Evolutionary conservation across 2,329 filamentous ascomycete genomes (phyloP).

Genomic region (Talaromyces marneffei): DNA sequence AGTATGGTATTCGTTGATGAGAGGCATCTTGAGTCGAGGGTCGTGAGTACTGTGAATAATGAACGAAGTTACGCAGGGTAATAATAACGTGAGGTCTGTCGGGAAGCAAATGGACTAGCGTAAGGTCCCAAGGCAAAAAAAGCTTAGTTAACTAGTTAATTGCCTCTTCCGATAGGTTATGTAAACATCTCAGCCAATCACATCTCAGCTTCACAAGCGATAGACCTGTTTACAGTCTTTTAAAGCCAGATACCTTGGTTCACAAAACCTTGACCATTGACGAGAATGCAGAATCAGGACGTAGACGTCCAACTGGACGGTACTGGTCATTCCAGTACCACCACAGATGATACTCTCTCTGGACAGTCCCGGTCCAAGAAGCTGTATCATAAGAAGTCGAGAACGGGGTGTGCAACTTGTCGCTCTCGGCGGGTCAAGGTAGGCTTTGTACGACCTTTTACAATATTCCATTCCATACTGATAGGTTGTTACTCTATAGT

Average conservation of each 20-base stretch:
- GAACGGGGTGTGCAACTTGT: constrained; percentile 17
- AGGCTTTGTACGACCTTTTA: not conserved
- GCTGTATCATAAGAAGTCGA: constrained; percentile 13
- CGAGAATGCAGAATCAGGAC: not conserved
- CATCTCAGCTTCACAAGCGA: not conserved
- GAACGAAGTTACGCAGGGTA: not conserved
- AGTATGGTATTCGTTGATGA: constrained; percentile 66
- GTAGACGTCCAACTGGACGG: not conserved
- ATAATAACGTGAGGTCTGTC: not conserved
- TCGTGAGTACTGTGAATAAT: not conserved
- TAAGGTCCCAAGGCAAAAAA: not conserved
- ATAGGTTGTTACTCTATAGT: constrained; percentile 14
- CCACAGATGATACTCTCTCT: not conserved
- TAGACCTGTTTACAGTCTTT: not conserved
- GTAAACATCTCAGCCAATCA: not conserved
- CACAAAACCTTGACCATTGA: not conserved
- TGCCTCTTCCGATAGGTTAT: not conserved
- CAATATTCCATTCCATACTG: not conserved
- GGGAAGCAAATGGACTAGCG: not conserved
- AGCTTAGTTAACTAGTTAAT: no score
- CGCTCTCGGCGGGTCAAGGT: constrained; percentile 18
- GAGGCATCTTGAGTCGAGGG: constrained; percentile 49
- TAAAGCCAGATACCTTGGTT: not conserved
- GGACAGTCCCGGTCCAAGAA: not conserved
- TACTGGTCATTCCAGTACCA: not conserved